Evolutionary conservation across 441 rosid species (phyloP), one percentile per base, ranked within the genome.

Genomic region (Breynia disticha): DNA sequence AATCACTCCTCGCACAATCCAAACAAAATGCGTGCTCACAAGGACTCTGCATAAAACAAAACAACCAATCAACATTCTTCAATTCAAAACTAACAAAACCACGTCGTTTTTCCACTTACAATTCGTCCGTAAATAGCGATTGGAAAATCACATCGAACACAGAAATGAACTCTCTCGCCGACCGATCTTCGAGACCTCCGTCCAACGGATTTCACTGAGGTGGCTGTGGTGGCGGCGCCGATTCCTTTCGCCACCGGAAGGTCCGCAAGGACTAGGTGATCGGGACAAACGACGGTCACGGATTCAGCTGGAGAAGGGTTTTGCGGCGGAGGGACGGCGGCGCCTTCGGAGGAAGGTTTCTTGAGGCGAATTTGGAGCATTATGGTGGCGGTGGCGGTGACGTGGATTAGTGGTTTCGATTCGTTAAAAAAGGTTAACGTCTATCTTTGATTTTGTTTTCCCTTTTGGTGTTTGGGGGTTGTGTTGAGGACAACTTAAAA

Each of bases 231-330:
- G 1, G 89, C 80, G 6, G 82, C 74, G 46, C 97, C 98, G 39
- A 91, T 82, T 48, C 98, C 95, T 71, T 91, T 88, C 0, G 95
- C 98, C 15, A 91, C 98, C 0, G 95, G 97, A 54, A 91, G 97
- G 67, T 91, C 98, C 2, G 98, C 95, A 49, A 91, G 95, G 35
- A 91, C 82, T 42, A 91, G 91, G 63, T 91, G 97, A 65, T 86
- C 98, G 0, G 97, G 97, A 60, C 97, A 91, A 0, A 95, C 95
- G 28, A 88, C 98, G 4, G 96, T 93, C 28, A 93, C 98, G 9
- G 81, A 77, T 35, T 88, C 98, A 17, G 65, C 69, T 1, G 78
- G 83, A 35, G 66, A 65, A 10, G 86, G 79, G 72, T 83, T 82
- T 50, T 35, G 65, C 52, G 65, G 72, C 14, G 61, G 15, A 39